Conservation (phyloP, 371 early-diverging fungal species). For the Mucor plumbeus region DNA sequence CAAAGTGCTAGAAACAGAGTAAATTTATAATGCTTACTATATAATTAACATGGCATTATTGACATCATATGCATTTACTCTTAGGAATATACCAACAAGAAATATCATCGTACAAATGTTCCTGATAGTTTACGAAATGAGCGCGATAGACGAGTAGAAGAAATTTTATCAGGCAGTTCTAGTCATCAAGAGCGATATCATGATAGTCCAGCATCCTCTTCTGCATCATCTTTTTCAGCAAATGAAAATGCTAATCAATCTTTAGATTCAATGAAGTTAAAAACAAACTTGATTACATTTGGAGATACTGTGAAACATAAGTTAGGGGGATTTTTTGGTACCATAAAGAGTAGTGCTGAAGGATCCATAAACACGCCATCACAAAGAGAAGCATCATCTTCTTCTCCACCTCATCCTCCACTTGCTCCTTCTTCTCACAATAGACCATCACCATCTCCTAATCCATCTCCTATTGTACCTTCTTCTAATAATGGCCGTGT, state of each 20-base stretch:
- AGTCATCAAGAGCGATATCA: conserved; percentile 9
- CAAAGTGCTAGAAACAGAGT: conserved; percentile 32
- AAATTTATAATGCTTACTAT: conserved; percentile 11
- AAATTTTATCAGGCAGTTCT: conserved; percentile 36
- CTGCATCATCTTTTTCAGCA: conserved; percentile 9
- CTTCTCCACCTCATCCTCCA: neutral
- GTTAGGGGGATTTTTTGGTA: conserved; percentile 34
- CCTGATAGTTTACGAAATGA: conserved; percentile 33
- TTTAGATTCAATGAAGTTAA: conserved; percentile 13
- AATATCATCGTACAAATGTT: conserved; percentile 34
- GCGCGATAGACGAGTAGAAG: conserved; percentile 46
- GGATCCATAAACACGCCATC: neutral
- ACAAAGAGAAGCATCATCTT: conserved; percentile 5
- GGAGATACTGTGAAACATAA: conserved; percentile 39
- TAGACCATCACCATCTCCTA: neutral
- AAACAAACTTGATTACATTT: conserved; percentile 27
- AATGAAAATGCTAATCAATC: conserved; percentile 2
- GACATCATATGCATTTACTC: neutral
- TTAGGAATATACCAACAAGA: conserved; percentile 28
- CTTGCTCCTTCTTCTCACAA: neutral
- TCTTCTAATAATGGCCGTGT: conserved; percentile 26
- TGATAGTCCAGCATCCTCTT: conserved; percentile 13
- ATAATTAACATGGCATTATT: neutral
- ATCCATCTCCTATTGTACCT: neutral
- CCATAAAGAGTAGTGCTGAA: conserved; percentile 12